A percentile compares a stretch with the other conserved stretches of the same genome.
Conservation (phyloP, 2,329 filamentous ascomycete genomes). For the Drechmeria coniospora region DNA sequence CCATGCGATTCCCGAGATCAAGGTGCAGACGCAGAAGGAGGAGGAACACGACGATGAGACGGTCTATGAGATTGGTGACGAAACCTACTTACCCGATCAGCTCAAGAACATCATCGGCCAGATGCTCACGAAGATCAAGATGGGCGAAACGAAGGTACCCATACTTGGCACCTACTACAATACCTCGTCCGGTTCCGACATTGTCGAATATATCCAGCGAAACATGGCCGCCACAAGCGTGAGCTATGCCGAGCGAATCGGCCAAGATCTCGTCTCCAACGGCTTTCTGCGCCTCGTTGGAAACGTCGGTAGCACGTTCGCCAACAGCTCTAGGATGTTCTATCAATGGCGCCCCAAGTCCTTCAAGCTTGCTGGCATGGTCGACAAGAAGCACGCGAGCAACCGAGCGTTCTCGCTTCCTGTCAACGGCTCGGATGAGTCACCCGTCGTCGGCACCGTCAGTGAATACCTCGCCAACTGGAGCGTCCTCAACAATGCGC, state of each 20-base stretch:
- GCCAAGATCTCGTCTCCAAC: constrained; percentile 75
- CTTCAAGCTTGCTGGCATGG: constrained; percentile 75
- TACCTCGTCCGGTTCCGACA: constrained; percentile 79
- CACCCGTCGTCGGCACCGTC: constrained; percentile 66
- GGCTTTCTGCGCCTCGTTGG: constrained; percentile 84
- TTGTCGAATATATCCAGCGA: constrained; percentile 88
- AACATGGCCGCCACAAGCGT: constrained; percentile 72
- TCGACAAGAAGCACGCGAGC: constrained; percentile 67
- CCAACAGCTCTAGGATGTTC: constrained; percentile 92
- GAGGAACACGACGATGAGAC: constrained; percentile 55
- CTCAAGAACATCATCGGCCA: constrained; percentile 80
- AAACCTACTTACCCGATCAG: constrained; percentile 70
- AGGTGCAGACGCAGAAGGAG: constrained; percentile 56
- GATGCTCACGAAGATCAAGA: constrained; percentile 73
- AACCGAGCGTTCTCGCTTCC: constrained; percentile 61
- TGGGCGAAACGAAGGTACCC: constrained; percentile 85
- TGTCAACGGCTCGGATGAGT: constrained; percentile 50
- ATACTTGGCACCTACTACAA: constrained; percentile 93
- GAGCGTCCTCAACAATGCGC: constrained; percentile 69
- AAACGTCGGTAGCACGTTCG: constrained; percentile 88
- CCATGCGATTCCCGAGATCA: constrained; percentile 65
- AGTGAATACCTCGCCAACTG: constrained; percentile 83
- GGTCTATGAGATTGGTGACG: constrained; percentile 78
- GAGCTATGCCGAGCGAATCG: constrained; percentile 84
- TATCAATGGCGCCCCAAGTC: constrained; percentile 94